A percentile compares a stretch with the other conserved stretches of the same genome.
Conservation (phyloP, 1,284 basidiomycete species). For the Leccinum pachyderme region DNA sequence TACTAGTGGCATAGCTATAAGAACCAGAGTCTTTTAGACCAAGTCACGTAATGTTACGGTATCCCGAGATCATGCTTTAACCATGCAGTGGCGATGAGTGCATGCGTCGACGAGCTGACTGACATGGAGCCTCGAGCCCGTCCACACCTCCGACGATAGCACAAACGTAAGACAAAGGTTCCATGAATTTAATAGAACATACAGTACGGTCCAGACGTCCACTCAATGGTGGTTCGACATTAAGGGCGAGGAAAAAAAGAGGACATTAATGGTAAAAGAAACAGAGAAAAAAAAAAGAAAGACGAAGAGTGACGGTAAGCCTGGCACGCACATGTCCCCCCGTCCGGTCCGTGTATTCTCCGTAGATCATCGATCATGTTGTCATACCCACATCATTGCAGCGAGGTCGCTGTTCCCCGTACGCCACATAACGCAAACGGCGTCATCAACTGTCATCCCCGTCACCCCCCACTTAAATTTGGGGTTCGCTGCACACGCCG, state of each 20-base stretch:
- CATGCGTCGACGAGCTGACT: constrained; percentile 4
- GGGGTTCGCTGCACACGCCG: constrained; percentile 33
- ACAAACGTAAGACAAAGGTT: constrained; percentile 21
- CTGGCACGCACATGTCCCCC: constrained; percentile 5
- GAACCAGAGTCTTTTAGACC: not conserved
- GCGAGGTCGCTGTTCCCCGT: constrained; percentile 29
- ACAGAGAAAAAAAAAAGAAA: constrained; percentile 1
- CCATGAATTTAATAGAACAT: constrained; percentile 18
- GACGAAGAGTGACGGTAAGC: constrained; percentile 6
- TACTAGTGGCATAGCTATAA: constrained; percentile 1
- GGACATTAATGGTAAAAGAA: constrained; percentile 15
- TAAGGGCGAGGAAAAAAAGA: not conserved
- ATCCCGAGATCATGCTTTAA: constrained; percentile 30
- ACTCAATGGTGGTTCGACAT: constrained; percentile 7
- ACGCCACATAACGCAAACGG: constrained; percentile 33
- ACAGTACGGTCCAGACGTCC: constrained; percentile 17
- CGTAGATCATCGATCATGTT: constrained; percentile 31
- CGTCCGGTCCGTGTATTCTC: constrained; percentile 17
- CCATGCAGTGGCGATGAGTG: constrained; percentile 34
- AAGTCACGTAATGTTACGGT: constrained; percentile 31
- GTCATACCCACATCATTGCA: constrained; percentile 34
- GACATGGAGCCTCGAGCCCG: not conserved
- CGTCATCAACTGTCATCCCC: constrained; percentile 29
- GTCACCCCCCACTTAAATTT: constrained; percentile 19
- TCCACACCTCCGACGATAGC: constrained; percentile 8